Evolutionary conservation across 2,329 filamentous ascomycete genomes (phyloP).

Genomic region (Cyphellophora europaea): DNA sequence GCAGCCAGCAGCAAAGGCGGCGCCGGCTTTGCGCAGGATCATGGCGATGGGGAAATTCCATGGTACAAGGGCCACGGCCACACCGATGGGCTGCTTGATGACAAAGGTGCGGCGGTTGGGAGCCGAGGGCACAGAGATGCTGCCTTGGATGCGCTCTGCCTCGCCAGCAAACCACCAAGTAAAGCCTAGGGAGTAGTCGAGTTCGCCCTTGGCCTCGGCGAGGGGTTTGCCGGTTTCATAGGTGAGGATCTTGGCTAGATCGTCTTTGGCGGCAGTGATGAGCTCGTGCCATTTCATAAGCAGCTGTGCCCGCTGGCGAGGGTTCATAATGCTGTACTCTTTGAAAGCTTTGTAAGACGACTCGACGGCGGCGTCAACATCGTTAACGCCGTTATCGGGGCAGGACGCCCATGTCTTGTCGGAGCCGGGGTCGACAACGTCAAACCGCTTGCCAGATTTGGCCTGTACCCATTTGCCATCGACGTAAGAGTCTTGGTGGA

Average conservation of each 20-base stretch:
- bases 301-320: slow-evolving; percentile 51
- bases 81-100: slow-evolving; percentile 66
- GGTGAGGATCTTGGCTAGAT: slow-evolving; percentile 54
- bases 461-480: slow-evolving; percentile 39
- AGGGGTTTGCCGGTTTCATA: slow-evolving; percentile 54
- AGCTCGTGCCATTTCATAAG: slow-evolving; percentile 57
- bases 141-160: slow-evolving; percentile 53
- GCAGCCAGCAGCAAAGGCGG: slow-evolving; percentile 62
- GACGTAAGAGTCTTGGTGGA: slow-evolving; percentile 42
- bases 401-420: slow-evolving; percentile 42
- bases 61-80: slow-evolving; percentile 58
- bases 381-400: slow-evolving; percentile 42
- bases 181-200: slow-evolving; percentile 47
- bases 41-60: slow-evolving; percentile 66
- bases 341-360: slow-evolving; percentile 53
- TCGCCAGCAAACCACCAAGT: slow-evolving; percentile 53
- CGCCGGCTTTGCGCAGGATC: slow-evolving; percentile 58
- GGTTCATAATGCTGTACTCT: slow-evolving; percentile 50
- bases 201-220: slow-evolving; percentile 43
- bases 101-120: slow-evolving; percentile 59
- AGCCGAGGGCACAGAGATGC: slow-evolving; percentile 46
- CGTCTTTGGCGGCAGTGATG: slow-evolving; percentile 52
- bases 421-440: slow-evolving; percentile 45
- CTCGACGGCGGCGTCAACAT: slow-evolving; percentile 53
- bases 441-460: slow-evolving; percentile 39